phyloP scores from a whole-genome alignment of 1,284 basidiomycete genomes.

The Puccinia polysora region DNA sequence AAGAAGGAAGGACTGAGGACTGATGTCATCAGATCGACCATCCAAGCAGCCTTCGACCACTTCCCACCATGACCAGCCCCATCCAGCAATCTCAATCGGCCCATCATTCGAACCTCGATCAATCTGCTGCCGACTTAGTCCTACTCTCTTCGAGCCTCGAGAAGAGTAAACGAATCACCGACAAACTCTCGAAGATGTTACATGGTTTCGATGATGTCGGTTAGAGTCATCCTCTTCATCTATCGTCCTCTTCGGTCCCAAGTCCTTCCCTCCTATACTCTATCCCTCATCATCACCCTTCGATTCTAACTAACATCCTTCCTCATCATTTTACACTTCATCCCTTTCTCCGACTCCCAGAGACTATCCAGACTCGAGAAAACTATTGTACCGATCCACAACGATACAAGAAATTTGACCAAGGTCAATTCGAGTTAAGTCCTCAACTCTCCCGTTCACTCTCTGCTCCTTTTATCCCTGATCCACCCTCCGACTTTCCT shows the following conservation, averaged over 20 bases:
- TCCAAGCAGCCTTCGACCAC: no score
- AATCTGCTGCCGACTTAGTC: conserved; percentile 39
- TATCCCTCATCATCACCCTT: neutral
- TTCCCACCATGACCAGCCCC: no score
- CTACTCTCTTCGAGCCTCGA: conserved; percentile 26
- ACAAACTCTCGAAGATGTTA: conserved; percentile 25
- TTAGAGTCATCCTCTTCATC: neutral
- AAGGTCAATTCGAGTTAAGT: conserved; percentile 36
- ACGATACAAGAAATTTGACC: conserved; percentile 31
- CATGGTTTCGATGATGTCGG: conserved; percentile 36
- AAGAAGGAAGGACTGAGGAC: no score
- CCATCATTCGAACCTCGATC: conserved; percentile 28
- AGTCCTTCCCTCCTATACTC: neutral
- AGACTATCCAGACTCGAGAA: conserved; percentile 31
- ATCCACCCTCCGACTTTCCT: no score
- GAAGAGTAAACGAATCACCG: conserved; percentile 26
- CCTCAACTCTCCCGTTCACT: no score
- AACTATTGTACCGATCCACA: conserved; percentile 31
- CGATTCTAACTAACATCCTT: neutral
- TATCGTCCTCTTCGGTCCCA: neutral
- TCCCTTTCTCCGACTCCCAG: neutral
- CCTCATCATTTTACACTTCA: no score
- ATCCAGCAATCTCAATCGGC: no score
- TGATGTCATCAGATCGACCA: no score
- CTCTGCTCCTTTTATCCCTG: no score